Base-by-base conservation (phyloP, 106 monocot species). In the Dendrobium chrysotoxum region DNA sequence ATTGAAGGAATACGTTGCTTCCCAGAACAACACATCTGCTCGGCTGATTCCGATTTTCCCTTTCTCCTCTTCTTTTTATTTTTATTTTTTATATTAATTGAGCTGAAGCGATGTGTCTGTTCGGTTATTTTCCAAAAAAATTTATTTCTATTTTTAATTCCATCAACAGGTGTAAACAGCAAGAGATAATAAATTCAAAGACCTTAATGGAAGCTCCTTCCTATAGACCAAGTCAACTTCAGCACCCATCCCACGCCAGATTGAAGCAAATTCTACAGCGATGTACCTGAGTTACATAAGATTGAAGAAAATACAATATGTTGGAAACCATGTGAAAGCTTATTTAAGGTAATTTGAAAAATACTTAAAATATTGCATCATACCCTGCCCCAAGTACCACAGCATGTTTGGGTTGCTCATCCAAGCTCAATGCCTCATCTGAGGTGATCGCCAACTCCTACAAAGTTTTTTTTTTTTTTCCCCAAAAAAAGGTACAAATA, bases 211-310 rank as follows among this genome's bases (percentile, higher is more conserved):
- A 83, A 95, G 90, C 38, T 95, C 95, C 57, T 90, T 99, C 72
- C 99, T 85, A 81, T 99, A 99, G 85, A 93, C 91, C 54, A 99
- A 73, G 75, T 99, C 99, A 54, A 99, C 99, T 78, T 85, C 77
- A 45, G 80, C 91, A 84, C 99, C 99, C 91, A 99, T 83, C 35
- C 99, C 99, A 82, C 88, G 82, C 99, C 99, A 99, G 58, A 99
- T 99, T 54, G 99, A 99, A 83, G 99, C 99, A 89, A 99, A 99
- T 84, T 99, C 99, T 61, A 99, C 99, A 82, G 99, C 95, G 78
- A 99, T 99, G 58, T 99, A 99, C 68, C 99, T 99, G 79, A 18
- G 13, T 82, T 82, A 75, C 9, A 16, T 4, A 44, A 46, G 58
- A 53, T 54, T 38, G 4, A 4, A 28, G 46, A 26, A 77, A 45